phyloP scores from a whole-genome alignment of 2,329 filamentous ascomycete species.

The Allantophomopsis cytisporea region DNA sequence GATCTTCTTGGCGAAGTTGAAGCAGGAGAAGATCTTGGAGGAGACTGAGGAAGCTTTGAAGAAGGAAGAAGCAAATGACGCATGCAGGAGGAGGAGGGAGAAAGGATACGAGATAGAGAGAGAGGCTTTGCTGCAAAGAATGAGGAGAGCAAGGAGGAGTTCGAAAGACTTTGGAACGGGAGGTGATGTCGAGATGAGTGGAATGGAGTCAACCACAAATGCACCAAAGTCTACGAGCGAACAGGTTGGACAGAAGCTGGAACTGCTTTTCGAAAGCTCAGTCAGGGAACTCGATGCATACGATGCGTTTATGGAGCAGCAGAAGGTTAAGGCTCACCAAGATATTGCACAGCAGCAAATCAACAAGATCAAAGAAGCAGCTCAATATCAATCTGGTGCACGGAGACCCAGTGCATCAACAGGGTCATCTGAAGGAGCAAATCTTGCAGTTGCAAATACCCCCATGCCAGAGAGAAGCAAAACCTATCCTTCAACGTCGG shows the following conservation, averaged over 20 bases:
- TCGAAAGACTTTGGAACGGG: no score
- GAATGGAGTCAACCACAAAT: neutral
- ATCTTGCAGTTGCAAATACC: no score
- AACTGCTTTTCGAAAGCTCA: constrained; percentile 5
- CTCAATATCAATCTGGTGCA: no score
- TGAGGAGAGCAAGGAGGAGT: no score
- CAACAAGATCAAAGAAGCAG: no score
- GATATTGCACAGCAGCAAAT: no score
- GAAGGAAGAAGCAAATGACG: neutral
- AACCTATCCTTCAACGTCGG: no score
- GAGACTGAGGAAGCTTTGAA: constrained; percentile 6
- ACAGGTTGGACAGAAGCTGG: constrained; percentile 3
- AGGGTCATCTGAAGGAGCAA: no score
- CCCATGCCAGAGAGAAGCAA: no score
- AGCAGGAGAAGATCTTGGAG: constrained; percentile 3
- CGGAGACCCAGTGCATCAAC: no score
- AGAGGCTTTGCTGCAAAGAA: constrained; percentile 21
- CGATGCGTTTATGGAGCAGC: constrained; percentile 1
- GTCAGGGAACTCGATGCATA: constrained; percentile 8
- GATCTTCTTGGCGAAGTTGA: constrained; percentile 5
- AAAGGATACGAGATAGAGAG: constrained; percentile 23
- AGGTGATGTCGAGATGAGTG: constrained; percentile 6
- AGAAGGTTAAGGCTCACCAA: no score
- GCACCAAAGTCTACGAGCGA: neutral
- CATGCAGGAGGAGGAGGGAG: no score